These are phyloP conservation scores for Berkeleyomyces basicola DNA, from an alignment of 2,329 filamentous ascomycete species.

Conservation along the genomic window DNA sequence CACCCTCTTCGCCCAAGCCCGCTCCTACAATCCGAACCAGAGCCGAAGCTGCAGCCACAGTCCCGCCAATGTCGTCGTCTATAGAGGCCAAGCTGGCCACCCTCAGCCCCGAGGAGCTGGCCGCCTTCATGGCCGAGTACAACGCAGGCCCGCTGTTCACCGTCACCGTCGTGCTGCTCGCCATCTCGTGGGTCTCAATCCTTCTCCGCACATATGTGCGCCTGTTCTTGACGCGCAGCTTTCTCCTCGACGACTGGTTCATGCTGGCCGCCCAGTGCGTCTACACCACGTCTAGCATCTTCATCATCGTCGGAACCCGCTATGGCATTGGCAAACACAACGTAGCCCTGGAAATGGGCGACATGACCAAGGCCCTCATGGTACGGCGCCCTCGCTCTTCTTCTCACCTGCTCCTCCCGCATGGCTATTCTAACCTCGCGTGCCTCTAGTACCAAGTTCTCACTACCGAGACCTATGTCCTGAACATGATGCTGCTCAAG, in stretches of 20 bases:
- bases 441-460: conserved; percentile 31
- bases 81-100: background rate
- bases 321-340: conserved; percentile 33
- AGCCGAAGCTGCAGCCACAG: too few species aligned
- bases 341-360: conserved; percentile 23
- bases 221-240: conserved; percentile 26
- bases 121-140: conserved; percentile 22
- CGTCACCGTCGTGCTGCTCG: conserved; percentile 24
- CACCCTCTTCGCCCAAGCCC: background rate
- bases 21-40: too few species aligned
- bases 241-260: conserved; percentile 36
- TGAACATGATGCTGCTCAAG: conserved; percentile 41
- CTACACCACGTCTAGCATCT: conserved; percentile 31
- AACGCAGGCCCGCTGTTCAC: conserved; percentile 24
- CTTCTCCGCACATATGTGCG: conserved; percentile 29
- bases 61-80: background rate
- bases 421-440: background rate
- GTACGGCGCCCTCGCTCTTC: conserved; percentile 17
- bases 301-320: conserved; percentile 28
- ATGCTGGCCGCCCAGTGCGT: conserved; percentile 30
- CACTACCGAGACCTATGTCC: conserved; percentile 32
- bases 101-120: background rate
- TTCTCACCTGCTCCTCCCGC: background rate
- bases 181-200: conserved; percentile 27
- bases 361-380: conserved; percentile 31